phyloP scores from a whole-genome alignment of 371 early-diverging fungal species.

The Capillidium heterosporum region DNA sequence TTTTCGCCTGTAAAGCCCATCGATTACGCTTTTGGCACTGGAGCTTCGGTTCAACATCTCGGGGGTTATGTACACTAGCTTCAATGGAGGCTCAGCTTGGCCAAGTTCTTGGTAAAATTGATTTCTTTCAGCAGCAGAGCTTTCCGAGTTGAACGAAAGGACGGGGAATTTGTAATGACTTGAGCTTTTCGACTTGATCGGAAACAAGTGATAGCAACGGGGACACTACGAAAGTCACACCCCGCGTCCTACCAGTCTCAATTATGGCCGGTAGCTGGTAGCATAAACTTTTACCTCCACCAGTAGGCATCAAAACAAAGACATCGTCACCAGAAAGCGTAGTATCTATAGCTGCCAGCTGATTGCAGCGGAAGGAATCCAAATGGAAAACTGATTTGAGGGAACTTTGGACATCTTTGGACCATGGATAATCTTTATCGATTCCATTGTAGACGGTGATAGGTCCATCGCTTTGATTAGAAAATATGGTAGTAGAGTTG shows the following conservation, averaged over 20 bases:
- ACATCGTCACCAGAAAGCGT: slow-evolving; percentile 75
- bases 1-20: slow-evolving; percentile 22
- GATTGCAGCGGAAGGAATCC: slow-evolving; percentile 65
- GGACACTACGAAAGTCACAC: slow-evolving; percentile 91
- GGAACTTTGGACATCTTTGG: slow-evolving; percentile 52
- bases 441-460: too few species aligned
- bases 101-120: slow-evolving; percentile 37
- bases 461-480: too few species aligned
- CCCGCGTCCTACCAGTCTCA: slow-evolving; percentile 35
- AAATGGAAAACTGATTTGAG: slow-evolving; percentile 21
- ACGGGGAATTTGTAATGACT: slow-evolving; percentile 56
- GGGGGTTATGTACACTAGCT: slow-evolving; percentile 90
- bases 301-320: slow-evolving; percentile 99
- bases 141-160: slow-evolving; percentile 46
- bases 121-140: slow-evolving; percentile 24
- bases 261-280: slow-evolving; percentile 93
- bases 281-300: slow-evolving; percentile 97
- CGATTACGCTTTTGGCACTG: slow-evolving; percentile 33
- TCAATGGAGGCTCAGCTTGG: slow-evolving; percentile 12
- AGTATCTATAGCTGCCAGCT: slow-evolving; percentile 85
- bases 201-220: slow-evolving; percentile 95
- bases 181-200: slow-evolving; percentile 85
- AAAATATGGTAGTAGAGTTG: too few species aligned
- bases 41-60: slow-evolving; percentile 70
- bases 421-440: slow-evolving; percentile 42